Evolutionary conservation across 2,329 filamentous ascomycete species (phyloP), one percentile per base, ranked within the genome.

Genomic region (Cercospora berteroae): DNA sequence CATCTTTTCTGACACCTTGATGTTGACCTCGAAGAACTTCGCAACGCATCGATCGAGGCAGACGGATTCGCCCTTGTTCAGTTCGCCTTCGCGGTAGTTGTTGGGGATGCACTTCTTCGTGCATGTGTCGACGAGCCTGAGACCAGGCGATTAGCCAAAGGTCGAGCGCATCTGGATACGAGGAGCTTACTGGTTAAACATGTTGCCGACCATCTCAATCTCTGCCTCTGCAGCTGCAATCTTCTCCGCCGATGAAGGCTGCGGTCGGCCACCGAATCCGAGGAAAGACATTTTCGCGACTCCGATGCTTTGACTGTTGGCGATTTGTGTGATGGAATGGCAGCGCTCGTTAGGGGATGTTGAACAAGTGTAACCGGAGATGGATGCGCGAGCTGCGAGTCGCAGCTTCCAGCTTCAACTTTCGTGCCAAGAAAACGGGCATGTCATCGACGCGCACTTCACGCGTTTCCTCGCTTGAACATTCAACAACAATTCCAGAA

Each of bases 1-100:
- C 89, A 98, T 93, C 83, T 96, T 92, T 83, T 98, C 94, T 77
- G 91, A 94, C 68, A 98, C 92, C 85, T 97, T 98, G 85, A 97
- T 89, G 81, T 97, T 96, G 77, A 97, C 94, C 76, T 98, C 94
- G 83, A 99, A 97, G 85, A 98, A 99, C 85, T 99, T 99, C 78
- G 91, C 87, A 67, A 96, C 92, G 83, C 96, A 99, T 77, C 95
- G 92, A 84, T 99, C 95, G 75, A 99, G 89, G 84, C 96, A 99
- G 75, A 99, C 95, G 74, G 91, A 93, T 83, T 99, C 95, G 86
- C 94, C 96, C 85, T 99, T 99, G 88, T 97, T 97, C 77, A 99
- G 89, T 76, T 99, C 94, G 80, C 88, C 89, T 84, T 99, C 95
- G 80, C 93, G 93, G 88, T 98, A 99, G 76, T 94, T 89, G 77